Conservation (phyloP, 305 asterid species). For the Rubia peregrina region DNA sequence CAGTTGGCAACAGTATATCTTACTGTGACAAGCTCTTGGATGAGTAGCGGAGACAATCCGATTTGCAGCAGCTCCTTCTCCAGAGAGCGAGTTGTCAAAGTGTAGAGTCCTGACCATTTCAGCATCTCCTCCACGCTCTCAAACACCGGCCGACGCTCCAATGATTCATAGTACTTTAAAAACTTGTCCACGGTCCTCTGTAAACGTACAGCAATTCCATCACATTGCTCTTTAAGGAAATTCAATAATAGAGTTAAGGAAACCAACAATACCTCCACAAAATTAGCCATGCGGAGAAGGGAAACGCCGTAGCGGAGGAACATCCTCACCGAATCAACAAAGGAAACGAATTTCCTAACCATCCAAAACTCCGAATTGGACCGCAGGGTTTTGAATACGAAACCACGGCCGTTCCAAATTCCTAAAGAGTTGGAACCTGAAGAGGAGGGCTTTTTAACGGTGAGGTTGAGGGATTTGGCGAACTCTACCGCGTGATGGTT, state of each 20-base stretch:
- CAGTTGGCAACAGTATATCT: conserved; percentile 23
- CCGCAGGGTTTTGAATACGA: conserved; percentile 57
- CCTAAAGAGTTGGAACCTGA: conserved; percentile 47
- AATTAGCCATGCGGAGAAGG: conserved; percentile 56
- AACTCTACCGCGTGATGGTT: conserved; percentile 64
- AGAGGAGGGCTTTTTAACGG: conserved; percentile 31
- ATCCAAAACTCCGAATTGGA: conserved; percentile 40
- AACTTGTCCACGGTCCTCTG: conserved; percentile 52
- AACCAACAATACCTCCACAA: conserved; percentile 49
- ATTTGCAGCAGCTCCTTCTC: conserved; percentile 51
- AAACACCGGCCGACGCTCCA: conserved; percentile 73
- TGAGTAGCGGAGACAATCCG: conserved; percentile 52
- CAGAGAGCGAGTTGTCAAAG: conserved; percentile 52
- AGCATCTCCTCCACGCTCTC: conserved; percentile 80
- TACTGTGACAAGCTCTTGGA: conserved; percentile 82
- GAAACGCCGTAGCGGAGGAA: conserved; percentile 67
- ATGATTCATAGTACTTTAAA: conserved; percentile 58
- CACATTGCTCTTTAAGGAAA: not conserved
- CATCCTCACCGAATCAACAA: conserved; percentile 46
- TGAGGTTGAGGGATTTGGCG: conserved; percentile 44
- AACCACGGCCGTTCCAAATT: conserved; percentile 66
- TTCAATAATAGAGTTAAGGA: not conserved
- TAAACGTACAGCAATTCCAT: conserved; percentile 17
- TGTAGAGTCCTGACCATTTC: conserved; percentile 79
- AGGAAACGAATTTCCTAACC: conserved; percentile 37